These are phyloP conservation scores for Persicaria tinctoria DNA, from an alignment of 148 eudicot genomes.

Conservation along the genomic window DNA sequence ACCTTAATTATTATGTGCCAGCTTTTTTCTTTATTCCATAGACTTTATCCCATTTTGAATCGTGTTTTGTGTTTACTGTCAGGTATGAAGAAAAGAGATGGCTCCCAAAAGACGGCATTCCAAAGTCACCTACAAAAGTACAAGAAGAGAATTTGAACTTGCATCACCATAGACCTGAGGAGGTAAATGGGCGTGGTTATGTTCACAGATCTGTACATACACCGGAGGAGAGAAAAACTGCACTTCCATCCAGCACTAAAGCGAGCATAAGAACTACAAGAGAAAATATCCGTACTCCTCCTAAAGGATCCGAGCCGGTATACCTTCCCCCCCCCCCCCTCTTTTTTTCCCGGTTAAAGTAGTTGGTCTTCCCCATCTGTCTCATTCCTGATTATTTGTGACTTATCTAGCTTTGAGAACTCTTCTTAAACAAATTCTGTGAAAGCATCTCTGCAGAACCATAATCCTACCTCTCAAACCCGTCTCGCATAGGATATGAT, in stretches of 20 bases:
- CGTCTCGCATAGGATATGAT: background rate
- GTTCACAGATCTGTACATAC: slow-evolving; percentile 28
- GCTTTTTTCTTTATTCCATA: background rate
- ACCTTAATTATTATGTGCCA: background rate
- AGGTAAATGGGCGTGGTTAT: slow-evolving; percentile 48
- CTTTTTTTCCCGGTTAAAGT: background rate
- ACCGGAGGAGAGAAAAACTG: slow-evolving; percentile 45
- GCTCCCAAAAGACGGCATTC: slow-evolving; percentile 53
- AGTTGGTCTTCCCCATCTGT: background rate
- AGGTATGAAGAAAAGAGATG: slow-evolving; percentile 99
- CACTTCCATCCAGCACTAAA: slow-evolving; percentile 33
- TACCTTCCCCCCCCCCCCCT: slow-evolving; percentile 11
- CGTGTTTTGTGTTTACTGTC: slow-evolving; percentile 9
- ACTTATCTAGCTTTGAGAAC: slow-evolving; percentile 11
- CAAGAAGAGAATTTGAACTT: slow-evolving; percentile 47
- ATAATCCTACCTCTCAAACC: slow-evolving; percentile 2
- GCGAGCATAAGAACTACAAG: slow-evolving; percentile 39
- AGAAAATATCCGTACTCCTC: slow-evolving; percentile 71
- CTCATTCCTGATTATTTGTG: background rate
- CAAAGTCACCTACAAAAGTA: slow-evolving; percentile 47
- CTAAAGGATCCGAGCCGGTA: slow-evolving; percentile 71
- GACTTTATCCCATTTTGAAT: background rate
- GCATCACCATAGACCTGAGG: slow-evolving; percentile 52
- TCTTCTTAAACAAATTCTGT: background rate
- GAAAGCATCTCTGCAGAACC: background rate